Base-by-base conservation (phyloP, 148 eudicot species). In the Vaccinium vitisidaea region DNA sequence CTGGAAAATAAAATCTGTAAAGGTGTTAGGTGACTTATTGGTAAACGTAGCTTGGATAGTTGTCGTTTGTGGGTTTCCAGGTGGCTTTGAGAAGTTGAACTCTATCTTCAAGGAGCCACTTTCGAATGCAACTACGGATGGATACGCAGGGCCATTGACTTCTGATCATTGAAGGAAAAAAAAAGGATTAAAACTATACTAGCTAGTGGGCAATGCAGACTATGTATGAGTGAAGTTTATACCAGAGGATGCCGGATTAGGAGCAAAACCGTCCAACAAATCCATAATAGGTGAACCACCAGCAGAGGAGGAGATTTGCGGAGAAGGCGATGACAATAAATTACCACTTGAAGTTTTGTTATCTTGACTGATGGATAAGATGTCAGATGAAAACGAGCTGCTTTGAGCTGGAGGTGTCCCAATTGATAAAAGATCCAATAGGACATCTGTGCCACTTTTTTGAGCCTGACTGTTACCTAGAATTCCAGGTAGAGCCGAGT, bases 371-470 rank as follows among this genome's bases (percentile, higher is more conserved):
- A 91, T 79, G 39, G 97, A 92, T 82, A 93, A 86, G 83, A 94
- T 88, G 84, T 93, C 93, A 49, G 91, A 86, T 73, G 86, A 82
- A 27, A 91, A 84, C 76, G 92, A 86, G 87, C 80, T 88, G 87
- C 88, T 90, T 80, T 92, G 89, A 80, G 92, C 90, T 52, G 95
- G 92, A 39, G 94, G 86, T 58, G 90, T 87, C 84, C 98, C 99
- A 85, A 96, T 92, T 77, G 99, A 94, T 85, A 96, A 89, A 77
- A 96, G 97, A 88, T 96, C 99, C 90, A 96, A 81, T 46, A 96
- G 84, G 67, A 88, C 97, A 87, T 96, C 98, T 9, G 95, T 90
- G 84, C 95, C 95, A 75, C 92, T 88, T 85, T 87, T 92, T 83
- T 90, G 92, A 89, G 89, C 86, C 86, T 92, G 95, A 87, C 86